phyloP scores from a whole-genome alignment of 768 basidiomycete species.

The Serendipita sp. region DNA sequence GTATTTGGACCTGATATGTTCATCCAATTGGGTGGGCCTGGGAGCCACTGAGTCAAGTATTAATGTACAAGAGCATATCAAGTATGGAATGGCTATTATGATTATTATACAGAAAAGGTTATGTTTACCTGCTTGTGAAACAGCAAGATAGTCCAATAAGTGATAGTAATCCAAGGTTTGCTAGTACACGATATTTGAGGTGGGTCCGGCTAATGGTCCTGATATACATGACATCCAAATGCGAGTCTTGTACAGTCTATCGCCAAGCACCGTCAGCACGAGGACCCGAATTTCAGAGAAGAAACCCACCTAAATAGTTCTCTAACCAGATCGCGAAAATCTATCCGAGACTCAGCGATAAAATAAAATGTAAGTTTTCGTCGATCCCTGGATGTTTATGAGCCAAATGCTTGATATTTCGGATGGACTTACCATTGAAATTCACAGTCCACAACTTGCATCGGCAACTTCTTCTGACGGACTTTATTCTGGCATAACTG shows the following conservation, averaged over 20 bases:
- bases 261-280: neutral
- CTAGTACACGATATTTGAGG: slow-evolving; percentile 1
- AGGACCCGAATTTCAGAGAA: neutral
- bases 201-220: neutral
- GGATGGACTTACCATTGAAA: slow-evolving; percentile 71
- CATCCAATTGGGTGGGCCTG: no score
- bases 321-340: slow-evolving; percentile 89
- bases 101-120: no score
- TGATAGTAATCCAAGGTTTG: neutral
- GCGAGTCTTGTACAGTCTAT: slow-evolving; percentile 77
- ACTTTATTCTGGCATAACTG: slow-evolving; percentile 86
- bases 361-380: slow-evolving; percentile 98
- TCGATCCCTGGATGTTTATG: slow-evolving; percentile 51
- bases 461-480: slow-evolving; percentile 75
- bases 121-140: no score
- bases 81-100: no score
- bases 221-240: slow-evolving; percentile 76
- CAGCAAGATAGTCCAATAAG: no score
- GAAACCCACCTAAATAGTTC: slow-evolving; percentile 72
- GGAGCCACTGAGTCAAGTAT: no score
- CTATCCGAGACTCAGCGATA: slow-evolving; percentile 85
- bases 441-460: slow-evolving; percentile 98
- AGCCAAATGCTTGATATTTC: no score
- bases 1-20: no score
- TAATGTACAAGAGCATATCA: no score